A percentile compares a stretch with the other conserved stretches of the same genome.
Evolutionary conservation across 129 eudicot species (phyloP).

Genomic region (Mikania micrantha): DNA sequence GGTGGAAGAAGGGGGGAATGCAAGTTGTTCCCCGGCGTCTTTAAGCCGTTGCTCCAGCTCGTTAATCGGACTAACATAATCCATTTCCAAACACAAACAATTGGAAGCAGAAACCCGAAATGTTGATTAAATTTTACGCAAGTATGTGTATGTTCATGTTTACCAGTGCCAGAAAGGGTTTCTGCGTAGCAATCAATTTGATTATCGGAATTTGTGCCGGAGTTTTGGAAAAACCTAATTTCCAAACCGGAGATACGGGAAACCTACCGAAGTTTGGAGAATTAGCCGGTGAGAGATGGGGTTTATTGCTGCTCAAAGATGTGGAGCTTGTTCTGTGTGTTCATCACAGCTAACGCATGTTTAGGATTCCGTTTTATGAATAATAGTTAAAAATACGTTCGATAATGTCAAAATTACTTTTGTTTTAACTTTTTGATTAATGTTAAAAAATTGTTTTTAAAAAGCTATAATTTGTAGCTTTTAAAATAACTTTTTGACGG

Average conservation of each 20-base stretch:
- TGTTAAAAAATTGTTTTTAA: too few species aligned
- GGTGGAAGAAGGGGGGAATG: constrained; percentile 22
- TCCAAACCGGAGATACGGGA: not conserved
- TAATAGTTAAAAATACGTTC: too few species aligned
- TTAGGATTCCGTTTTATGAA: too few species aligned
- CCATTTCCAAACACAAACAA: constrained; percentile 15
- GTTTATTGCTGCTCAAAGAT: too few species aligned
- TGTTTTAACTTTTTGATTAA: too few species aligned
- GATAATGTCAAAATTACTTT: too few species aligned
- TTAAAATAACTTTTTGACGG: too few species aligned
- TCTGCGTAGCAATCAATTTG: not conserved
- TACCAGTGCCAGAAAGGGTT: not conserved
- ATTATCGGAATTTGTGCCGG: not conserved
- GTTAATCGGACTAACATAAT: constrained; percentile 1
- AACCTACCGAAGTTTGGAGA: not conserved
- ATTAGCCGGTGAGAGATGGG: not conserved
- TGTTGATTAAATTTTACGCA: not conserved
- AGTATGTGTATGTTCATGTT: too few species aligned
- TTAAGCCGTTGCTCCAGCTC: constrained; percentile 28
- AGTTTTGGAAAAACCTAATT: not conserved
- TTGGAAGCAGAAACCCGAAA: constrained; percentile 8
- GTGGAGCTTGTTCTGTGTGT: not conserved
- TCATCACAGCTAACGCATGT: not conserved
- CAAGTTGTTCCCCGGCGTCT: constrained; percentile 32
- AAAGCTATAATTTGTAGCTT: too few species aligned